phyloP scores from a whole-genome alignment of 495 filamentous ascomycete genomes.

The Apiosordaria backusii region DNA sequence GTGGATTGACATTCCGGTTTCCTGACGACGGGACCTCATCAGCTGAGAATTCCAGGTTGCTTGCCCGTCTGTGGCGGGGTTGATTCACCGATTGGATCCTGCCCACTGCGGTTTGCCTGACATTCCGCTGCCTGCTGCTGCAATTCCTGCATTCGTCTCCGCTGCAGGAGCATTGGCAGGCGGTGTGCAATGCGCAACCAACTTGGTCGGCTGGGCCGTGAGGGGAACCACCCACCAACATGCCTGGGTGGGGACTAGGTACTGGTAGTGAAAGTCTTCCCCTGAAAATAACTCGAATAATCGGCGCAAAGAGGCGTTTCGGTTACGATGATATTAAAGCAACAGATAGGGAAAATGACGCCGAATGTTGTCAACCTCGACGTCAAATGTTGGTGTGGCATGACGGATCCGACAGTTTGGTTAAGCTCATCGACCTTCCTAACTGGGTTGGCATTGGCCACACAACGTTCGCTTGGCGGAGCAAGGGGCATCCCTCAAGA shows the following conservation, averaged over 20 bases:
- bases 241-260: background rate
- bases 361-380: background rate
- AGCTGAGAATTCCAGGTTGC: too few relatives aligned
- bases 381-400: background rate
- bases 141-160: too few relatives aligned
- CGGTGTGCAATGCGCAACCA: too few relatives aligned
- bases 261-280: too few relatives aligned
- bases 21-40: too few relatives aligned
- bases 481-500: background rate
- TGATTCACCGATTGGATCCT: background rate
- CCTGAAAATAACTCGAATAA: background rate
- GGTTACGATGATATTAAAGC: background rate
- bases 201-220: too few relatives aligned
- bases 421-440: constrained; percentile 12
- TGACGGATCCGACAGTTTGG: constrained; percentile 11
- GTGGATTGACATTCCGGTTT: background rate
- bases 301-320: background rate
- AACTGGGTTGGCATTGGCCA: constrained; percentile 5
- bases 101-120: background rate
- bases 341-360: background rate
- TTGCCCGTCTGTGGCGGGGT: background rate
- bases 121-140: background rate
- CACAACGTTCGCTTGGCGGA: background rate
- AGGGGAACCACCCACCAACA: too few relatives aligned
- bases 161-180: too few relatives aligned